Evolutionary conservation across 2,329 filamentous ascomycete species (phyloP).

Genomic region (Cytospora mali): DNA sequence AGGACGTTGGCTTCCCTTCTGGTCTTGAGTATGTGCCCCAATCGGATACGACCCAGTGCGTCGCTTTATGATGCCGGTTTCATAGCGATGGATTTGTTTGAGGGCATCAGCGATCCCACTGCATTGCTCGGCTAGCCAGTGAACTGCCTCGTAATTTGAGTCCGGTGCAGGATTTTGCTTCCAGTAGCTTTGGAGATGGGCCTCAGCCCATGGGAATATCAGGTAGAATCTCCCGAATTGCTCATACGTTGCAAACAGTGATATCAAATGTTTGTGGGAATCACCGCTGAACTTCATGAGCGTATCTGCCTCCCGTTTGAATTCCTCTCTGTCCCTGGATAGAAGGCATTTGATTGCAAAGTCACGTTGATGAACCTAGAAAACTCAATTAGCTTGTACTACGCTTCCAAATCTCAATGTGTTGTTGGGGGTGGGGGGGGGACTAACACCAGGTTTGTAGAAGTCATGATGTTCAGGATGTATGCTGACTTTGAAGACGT

Average conservation of each 20-base stretch:
- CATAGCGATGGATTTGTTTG: conserved; percentile 23
- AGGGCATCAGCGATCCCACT: conserved; percentile 25
- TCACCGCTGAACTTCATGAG: conserved; percentile 28
- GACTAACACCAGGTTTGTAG: neutral
- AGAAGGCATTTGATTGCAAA: conserved; percentile 27
- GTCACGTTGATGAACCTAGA: neutral
- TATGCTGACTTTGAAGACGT: conserved; percentile 24
- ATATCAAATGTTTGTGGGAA: conserved; percentile 27
- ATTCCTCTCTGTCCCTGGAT: conserved; percentile 8
- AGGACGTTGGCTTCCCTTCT: neutral
- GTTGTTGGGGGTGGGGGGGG: too few species aligned
- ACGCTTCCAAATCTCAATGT: neutral
- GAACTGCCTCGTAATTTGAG: neutral
- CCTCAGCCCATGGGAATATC: conserved; percentile 31
- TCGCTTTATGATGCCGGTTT: neutral
- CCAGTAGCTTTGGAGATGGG: conserved; percentile 27
- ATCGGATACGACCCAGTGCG: neutral
- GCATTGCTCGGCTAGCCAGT: conserved; percentile 30
- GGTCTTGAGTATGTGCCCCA: neutral
- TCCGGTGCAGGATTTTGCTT: neutral
- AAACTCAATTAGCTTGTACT: neutral
- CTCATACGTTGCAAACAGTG: conserved; percentile 30
- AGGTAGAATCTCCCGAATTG: conserved; percentile 21
- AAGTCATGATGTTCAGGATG: conserved; percentile 30
- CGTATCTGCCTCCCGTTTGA: conserved; percentile 28